Evolutionary conservation across 2,329 filamentous ascomycete genomes (phyloP).

Genomic region (Nemania sp.): DNA sequence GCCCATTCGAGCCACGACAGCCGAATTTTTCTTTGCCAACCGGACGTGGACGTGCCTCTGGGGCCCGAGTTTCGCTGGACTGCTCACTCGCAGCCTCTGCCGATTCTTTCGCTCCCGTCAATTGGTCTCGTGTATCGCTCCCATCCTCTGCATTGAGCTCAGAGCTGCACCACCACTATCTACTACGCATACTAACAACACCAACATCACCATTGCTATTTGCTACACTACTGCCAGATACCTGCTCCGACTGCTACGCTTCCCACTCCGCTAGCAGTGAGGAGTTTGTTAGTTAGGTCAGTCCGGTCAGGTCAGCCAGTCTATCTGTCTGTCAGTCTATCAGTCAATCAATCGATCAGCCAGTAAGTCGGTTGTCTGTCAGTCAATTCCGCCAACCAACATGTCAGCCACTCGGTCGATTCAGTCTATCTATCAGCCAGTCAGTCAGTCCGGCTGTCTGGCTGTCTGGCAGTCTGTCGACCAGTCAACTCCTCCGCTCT

Average conservation of each 20-base stretch:
- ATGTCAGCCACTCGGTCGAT: neutral
- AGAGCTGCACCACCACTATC: constrained; percentile 22
- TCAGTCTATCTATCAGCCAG: neutral
- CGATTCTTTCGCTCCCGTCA: constrained; percentile 29
- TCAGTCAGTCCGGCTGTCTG: neutral
- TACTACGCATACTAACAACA: constrained; percentile 21
- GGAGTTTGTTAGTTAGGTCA: neutral
- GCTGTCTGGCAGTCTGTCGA: neutral
- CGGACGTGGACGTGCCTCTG: constrained; percentile 41
- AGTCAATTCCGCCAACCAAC: neutral
- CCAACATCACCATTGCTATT: neutral
- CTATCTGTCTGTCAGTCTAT: neutral
- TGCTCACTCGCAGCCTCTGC: constrained; percentile 33
- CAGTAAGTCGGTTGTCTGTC: neutral
- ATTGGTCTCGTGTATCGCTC: constrained; percentile 32
- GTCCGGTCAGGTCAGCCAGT: neutral
- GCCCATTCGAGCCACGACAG: constrained; percentile 45
- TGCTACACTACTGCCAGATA: neutral
- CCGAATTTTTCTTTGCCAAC: constrained; percentile 35
- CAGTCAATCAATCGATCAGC: neutral
- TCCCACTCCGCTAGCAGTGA: neutral
- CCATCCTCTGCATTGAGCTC: constrained; percentile 15
- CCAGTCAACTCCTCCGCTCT: constrained; percentile 2
- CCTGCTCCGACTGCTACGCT: constrained; percentile 1
- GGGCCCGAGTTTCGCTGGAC: constrained; percentile 36